Percentiles rank a stretch among this genome's conserved stretches.
Conservation (phyloP, 208 protist species). For the Crithidia mellificae region DNA sequence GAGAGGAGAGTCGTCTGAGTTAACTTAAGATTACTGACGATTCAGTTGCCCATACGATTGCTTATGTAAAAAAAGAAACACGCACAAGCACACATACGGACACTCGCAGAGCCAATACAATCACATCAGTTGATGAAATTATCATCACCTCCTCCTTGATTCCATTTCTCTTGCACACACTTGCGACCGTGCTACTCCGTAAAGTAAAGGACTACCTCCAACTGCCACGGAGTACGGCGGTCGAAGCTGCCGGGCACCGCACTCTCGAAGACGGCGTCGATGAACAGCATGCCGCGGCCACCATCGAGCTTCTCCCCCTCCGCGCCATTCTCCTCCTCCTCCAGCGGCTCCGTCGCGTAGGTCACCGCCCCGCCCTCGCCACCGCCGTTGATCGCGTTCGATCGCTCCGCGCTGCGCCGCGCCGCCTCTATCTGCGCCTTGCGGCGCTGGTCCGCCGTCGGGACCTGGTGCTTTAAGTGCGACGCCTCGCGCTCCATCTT, state of each 20-base stretch:
- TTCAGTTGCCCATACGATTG: too few relatives aligned
- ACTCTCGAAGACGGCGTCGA: constrained; percentile 20
- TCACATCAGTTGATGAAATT: background rate
- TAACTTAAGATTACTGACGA: too few relatives aligned
- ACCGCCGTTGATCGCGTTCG: background rate
- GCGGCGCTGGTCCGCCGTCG: background rate
- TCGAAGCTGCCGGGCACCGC: constrained; percentile 17
- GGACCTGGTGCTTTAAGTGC: background rate
- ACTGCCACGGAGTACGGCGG: constrained; percentile 20
- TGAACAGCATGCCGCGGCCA: constrained; percentile 15
- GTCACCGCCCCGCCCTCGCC: background rate
- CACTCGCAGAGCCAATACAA: background rate
- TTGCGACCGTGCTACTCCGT: background rate
- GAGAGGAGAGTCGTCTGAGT: background rate
- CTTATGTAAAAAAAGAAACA: background rate
- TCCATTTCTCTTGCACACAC: background rate
- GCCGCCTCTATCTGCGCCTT: background rate
- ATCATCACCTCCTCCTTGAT: background rate
- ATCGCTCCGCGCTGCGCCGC: too few relatives aligned
- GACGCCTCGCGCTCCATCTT: constrained; percentile 9
- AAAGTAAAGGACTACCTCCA: constrained; percentile 20
- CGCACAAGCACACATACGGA: background rate
- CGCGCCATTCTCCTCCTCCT: background rate
- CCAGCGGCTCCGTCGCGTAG: background rate
- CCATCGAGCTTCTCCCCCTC: background rate